Evolutionary conservation across 768 basidiomycete genomes (phyloP), one percentile per base, ranked within the genome.

Genomic region (Leccinellum luteum): DNA sequence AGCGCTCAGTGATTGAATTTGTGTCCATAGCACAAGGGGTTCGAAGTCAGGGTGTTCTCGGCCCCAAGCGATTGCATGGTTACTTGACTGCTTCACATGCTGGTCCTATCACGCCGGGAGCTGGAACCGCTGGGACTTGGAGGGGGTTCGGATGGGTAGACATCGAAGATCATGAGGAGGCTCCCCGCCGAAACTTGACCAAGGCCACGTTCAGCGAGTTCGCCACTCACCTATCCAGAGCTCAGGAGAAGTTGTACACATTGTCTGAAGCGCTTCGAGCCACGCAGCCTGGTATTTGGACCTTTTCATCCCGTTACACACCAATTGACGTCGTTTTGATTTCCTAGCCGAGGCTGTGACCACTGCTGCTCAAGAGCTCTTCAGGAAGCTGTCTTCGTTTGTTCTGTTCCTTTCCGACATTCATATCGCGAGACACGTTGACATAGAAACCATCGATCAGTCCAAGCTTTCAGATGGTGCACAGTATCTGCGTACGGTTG

Each of bases 1-100:
- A 90, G 55, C 81, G 82, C 19, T 86, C 88, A 0, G 77, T 92
- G 6, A 68, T 80, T 35, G 80, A 84, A 0, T 91, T 89, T 59
- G 85, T 88, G 2, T 73, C 77, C 4, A 85, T 89, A 65, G 84
- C 87, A 6, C 85, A 89, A 60, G 62, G 61, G 2, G 65, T 71
- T 58, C 62, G 75, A 57, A 60, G 59, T 41, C 63, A 68, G 23
- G 67, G 66, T 32, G 47, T 57, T 9, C 53, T 64, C 21, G 68
- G 69, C n/a, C 62, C 66, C 25, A 79, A 72, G 61, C 74, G 69
- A 28, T 41, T 79, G 28, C 63, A 68, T 31, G 79, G 78, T 17
- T 71, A 74, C 21, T 65, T 81, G 54, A 62, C 65, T 28, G 69
- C 74, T 13, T 64, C 67, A 0, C 70, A 74, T 55, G 68, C 78